Conservation (phyloP, 129 eudicot genomes). For the Apium graveolens region DNA sequence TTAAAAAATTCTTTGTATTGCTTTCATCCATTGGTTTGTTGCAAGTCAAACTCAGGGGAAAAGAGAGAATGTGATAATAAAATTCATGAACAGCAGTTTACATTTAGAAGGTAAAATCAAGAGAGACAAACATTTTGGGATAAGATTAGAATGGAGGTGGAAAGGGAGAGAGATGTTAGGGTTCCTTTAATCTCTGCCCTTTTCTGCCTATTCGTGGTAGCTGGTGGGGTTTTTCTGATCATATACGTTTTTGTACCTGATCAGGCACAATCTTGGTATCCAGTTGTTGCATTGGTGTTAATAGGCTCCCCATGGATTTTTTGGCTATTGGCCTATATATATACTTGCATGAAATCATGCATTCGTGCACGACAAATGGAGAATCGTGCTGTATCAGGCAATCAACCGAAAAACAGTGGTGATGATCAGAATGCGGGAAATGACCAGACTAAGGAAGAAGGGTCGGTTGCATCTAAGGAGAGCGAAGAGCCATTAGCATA, state of each 20-base stretch:
- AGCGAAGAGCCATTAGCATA: background rate
- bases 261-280: conserved; percentile 1
- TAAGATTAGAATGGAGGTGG: conserved; percentile 10
- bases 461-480: background rate
- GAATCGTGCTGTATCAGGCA: background rate
- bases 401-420: background rate
- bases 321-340: conserved; percentile 6
- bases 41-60: background rate
- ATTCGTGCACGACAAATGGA: background rate
- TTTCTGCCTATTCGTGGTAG: conserved; percentile 11
- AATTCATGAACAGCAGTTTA: background rate
- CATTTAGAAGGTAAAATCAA: background rate
- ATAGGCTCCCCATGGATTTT: conserved; percentile 14
- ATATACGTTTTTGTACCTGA: background rate
- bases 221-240: conserved; percentile 11
- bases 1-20: background rate
- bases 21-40: conserved; percentile 6
- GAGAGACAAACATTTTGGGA: background rate
- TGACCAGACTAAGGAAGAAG: conserved; percentile 4
- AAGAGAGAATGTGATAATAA: background rate
- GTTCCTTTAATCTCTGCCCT: conserved; percentile 15
- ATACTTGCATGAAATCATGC: conserved; percentile 6
- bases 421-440: background rate
- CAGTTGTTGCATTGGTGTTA: conserved; percentile 3
- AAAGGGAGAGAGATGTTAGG: conserved; percentile 4